Conservation (phyloP, 1,284 basidiomycete genomes). For the Sphagnurus paluster region DNA sequence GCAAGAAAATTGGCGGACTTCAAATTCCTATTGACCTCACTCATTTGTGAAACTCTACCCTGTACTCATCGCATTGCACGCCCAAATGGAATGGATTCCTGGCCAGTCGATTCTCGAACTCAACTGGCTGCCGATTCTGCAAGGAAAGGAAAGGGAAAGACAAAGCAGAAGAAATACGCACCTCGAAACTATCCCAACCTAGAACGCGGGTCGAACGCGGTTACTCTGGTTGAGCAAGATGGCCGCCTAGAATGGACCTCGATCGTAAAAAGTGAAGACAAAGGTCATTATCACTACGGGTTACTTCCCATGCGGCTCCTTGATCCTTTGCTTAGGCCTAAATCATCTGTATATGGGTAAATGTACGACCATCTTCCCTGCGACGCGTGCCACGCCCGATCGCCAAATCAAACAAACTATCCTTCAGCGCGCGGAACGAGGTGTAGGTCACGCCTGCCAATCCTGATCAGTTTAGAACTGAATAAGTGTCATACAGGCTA, state of each 20-base stretch:
- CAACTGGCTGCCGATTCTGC: conserved; percentile 14
- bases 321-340: neutral
- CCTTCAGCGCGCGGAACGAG: conserved; percentile 56
- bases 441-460: conserved; percentile 40
- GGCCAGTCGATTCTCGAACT: conserved; percentile 53
- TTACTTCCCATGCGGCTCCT: neutral
- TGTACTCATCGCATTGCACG: conserved; percentile 4
- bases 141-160: conserved; percentile 23
- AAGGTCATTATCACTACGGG: conserved; percentile 13
- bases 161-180: conserved; percentile 17
- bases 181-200: conserved; percentile 49
- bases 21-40: conserved; percentile 17
- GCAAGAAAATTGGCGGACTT: conserved; percentile 28
- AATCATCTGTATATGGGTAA: conserved; percentile 26
- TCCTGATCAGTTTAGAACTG: neutral
- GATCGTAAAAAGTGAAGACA: conserved; percentile 30
- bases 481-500: conserved; percentile 43
- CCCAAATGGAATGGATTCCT: conserved; percentile 70
- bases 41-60: neutral
- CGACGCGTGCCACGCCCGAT: conserved; percentile 43
- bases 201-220: conserved; percentile 54
- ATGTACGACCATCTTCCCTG: conserved; percentile 51
- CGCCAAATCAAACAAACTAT: conserved; percentile 32
- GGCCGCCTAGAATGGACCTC: conserved; percentile 56
- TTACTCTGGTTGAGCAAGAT: conserved; percentile 45